Conservation (phyloP, 805 yeast genomes). For the Saturnispora kantuleensis region DNA sequence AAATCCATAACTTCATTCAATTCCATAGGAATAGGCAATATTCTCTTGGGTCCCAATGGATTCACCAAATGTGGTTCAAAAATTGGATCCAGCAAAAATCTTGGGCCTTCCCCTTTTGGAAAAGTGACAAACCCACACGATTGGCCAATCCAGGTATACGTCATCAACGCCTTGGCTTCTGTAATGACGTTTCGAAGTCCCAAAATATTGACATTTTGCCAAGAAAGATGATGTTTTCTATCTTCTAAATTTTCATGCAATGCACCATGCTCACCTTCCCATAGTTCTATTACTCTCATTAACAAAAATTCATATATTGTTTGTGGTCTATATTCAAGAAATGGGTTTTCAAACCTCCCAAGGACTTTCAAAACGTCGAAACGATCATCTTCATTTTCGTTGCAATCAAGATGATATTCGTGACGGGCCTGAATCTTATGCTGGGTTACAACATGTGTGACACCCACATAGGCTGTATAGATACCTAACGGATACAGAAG, state of each 20-base stretch:
- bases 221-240: constrained; percentile 50
- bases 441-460: constrained; percentile 44
- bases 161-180: constrained; percentile 33
- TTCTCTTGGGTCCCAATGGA: constrained; percentile 71
- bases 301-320: constrained; percentile 76
- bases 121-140: constrained; percentile 66
- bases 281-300: constrained; percentile 60
- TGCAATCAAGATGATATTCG: not conserved
- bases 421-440: not conserved
- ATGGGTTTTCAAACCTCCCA: constrained; percentile 87
- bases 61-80: constrained; percentile 57
- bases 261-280: constrained; percentile 38
- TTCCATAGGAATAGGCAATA: constrained; percentile 66
- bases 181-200: constrained; percentile 22
- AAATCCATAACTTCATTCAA: constrained; percentile 46
- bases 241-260: constrained; percentile 39
- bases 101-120: constrained; percentile 34
- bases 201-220: constrained; percentile 46
- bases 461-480: constrained; percentile 59
- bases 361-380: constrained; percentile 43
- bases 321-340: constrained; percentile 81
- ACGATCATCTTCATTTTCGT: constrained; percentile 16
- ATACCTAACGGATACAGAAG: constrained; percentile 33
- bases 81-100: constrained; percentile 78
- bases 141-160: constrained; percentile 91